Conservation (phyloP, 306 rosid genomes). For the Lathyrus sativus region DNA sequence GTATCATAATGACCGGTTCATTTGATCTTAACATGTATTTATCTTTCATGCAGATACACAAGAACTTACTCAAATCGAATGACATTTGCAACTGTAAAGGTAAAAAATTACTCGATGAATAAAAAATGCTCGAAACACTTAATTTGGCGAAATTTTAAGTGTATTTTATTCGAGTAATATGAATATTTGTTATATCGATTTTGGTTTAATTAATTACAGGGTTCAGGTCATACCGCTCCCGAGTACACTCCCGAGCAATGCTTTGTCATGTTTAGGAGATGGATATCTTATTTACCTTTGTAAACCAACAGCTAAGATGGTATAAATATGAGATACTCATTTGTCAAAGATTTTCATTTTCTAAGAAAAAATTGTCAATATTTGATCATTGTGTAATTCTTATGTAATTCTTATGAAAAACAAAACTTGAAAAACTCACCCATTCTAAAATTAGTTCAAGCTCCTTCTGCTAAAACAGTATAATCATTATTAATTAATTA, state of each 20-base stretch:
- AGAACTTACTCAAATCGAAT: constrained; percentile 46
- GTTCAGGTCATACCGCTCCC: constrained; percentile 25
- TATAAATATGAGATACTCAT: not conserved
- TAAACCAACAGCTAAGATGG: not conserved
- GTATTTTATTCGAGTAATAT: not conserved
- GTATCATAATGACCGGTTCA: not conserved
- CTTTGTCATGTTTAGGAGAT: constrained; percentile 25
- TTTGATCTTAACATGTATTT: not conserved
- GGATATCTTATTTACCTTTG: constrained; percentile 34
- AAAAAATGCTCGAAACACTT: not conserved
- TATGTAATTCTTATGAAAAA: too few species aligned
- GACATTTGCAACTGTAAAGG: constrained; percentile 58
- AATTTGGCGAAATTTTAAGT: not conserved
- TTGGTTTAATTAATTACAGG: constrained; percentile 6
- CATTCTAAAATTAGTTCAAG: too few species aligned
- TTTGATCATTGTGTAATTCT: not conserved
- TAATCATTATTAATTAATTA: too few species aligned
- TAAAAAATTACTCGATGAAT: not conserved
- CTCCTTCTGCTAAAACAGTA: too few species aligned
- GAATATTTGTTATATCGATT: not conserved
- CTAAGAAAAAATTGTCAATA: not conserved
- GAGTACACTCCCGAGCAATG: constrained; percentile 20
- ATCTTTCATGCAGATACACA: constrained; percentile 28
- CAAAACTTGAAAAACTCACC: too few species aligned
- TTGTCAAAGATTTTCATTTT: not conserved